Evolutionary conservation across 768 basidiomycete genomes (phyloP), one percentile per base, ranked within the genome.

Genomic region (Chlorophyllum brunneum): DNA sequence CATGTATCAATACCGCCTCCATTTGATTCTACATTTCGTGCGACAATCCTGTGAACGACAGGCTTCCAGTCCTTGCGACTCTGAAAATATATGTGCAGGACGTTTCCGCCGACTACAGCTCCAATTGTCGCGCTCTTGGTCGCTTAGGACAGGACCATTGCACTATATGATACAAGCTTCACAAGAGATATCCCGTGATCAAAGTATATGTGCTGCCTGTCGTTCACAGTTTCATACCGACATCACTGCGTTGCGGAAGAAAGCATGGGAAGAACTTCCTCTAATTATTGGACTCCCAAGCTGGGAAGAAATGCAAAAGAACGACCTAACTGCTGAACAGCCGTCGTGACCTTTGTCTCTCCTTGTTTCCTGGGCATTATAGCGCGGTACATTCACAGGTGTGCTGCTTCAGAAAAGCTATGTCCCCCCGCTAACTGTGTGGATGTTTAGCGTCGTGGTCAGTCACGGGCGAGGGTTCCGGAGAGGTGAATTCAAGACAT

Each of bases 1-100:
- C 33, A 77, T 83, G 75, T 82, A 71, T 62, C 81, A 83, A 63
- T 68, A 77, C 49, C 76, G 82, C 18, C 58, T 81, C 18, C 70
- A 77, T 30, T 42, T 71, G 31, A 69, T 78, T 48, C 66, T 78
- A 6, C 67, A 75, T 34, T 83, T 83, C 56, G 66, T 78, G 9
- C 77, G 76, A 34, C 57, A 65, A 27, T 67, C 72, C 24, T 76
- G 74, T 54, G 48, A 49, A 30, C 37, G 37, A 23, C 38, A 40
- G 16, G 31, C 26, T 30, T 40, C 38, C 20, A 15, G 20, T 2
- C 29, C 37, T 13, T 49, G 48, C 41, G 34, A 23, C 4, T 40
- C 48, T 15, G 27, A 22, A 20, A 41, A 20, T 20, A 16, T 15
- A 13, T 49, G 48, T n/a, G n/a, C 37, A 27, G 48, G 48, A 30